Percentiles rank a stretch among this genome's conserved stretches.
These are phyloP conservation scores for Aspergillus costaricaensis DNA, from an alignment of 2,329 filamentous ascomycete species.

Conservation along the genomic window DNA sequence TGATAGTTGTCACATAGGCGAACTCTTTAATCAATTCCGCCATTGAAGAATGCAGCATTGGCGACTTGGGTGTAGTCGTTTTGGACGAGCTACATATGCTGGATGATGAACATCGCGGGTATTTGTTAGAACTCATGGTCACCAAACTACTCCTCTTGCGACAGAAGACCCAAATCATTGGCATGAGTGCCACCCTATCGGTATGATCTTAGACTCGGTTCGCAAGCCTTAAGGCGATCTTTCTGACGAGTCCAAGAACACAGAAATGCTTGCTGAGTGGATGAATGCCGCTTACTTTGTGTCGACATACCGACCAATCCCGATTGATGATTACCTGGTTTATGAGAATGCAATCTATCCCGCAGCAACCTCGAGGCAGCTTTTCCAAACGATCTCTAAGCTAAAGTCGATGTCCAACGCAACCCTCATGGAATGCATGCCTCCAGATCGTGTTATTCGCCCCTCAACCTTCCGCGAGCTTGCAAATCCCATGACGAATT, in stretches of 20 bases:
- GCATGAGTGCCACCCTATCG: constrained; percentile 78
- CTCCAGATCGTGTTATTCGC: constrained; percentile 51
- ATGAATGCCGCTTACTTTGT: constrained; percentile 70
- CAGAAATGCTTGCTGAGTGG: constrained; percentile 68
- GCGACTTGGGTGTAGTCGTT: constrained; percentile 66
- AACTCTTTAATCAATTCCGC: constrained; percentile 73
- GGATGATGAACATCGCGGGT: constrained; percentile 73
- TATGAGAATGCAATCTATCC: constrained; percentile 69
- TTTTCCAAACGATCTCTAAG: constrained; percentile 61
- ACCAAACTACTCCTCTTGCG: constrained; percentile 72
- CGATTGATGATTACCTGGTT: constrained; percentile 73
- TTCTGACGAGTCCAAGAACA: constrained; percentile 58
- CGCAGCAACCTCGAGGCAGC: constrained; percentile 58
- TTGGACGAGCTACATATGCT: constrained; percentile 83
- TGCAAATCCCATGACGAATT: constrained; percentile 65
- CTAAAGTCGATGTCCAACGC: constrained; percentile 38
- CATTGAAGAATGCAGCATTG: constrained; percentile 69
- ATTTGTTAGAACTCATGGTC: constrained; percentile 72
- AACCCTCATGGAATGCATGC: constrained; percentile 37
- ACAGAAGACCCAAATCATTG: constrained; percentile 69
- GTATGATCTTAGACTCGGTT: constrained; percentile 46
- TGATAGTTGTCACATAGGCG: constrained; percentile 51
- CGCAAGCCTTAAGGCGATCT: background rate
- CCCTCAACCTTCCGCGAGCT: constrained; percentile 63
- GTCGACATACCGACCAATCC: constrained; percentile 72